phyloP scores from a whole-genome alignment of 2,329 filamentous ascomycete genomes.

The Apiospora kogelbergensis region DNA sequence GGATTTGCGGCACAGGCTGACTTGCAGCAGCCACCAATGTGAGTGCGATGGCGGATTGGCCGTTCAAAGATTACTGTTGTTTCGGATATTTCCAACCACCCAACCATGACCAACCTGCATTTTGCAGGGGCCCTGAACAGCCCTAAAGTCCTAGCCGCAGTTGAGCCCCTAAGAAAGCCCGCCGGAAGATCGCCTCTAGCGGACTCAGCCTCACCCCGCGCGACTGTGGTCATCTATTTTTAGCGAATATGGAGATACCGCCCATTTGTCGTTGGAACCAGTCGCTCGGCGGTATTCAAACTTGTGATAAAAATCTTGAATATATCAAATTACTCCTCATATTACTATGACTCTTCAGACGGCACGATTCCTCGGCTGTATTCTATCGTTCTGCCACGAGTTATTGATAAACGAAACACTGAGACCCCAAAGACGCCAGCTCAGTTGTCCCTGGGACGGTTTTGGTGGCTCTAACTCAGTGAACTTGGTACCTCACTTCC shows the following conservation, averaged over 20 bases:
- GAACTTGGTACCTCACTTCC: not conserved
- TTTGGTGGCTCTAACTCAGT: not conserved
- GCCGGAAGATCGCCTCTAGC: not conserved
- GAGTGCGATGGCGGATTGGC: no score
- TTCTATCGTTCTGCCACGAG: not conserved
- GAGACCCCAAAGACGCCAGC: not conserved
- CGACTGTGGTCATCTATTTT: not conserved
- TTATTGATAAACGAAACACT: not conserved
- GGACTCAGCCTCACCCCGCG: not conserved
- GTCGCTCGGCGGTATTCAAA: no score
- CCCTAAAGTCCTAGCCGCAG: not conserved
- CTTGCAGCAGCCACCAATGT: not conserved
- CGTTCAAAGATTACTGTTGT: not conserved
- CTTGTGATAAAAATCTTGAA: no score
- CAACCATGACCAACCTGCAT: not conserved
- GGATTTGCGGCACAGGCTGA: not conserved
- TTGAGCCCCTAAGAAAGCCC: not conserved
- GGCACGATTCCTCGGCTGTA: not conserved
- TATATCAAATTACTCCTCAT: not conserved
- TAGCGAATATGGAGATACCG: not conserved
- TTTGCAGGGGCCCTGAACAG: not conserved
- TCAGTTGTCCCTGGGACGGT: not conserved
- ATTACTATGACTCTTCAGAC: not conserved
- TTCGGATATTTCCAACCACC: not conserved
- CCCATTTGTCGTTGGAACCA: no score